phyloP scores from a whole-genome alignment of 2,329 filamentous ascomycete genomes.

The Venturia nashicola region DNA sequence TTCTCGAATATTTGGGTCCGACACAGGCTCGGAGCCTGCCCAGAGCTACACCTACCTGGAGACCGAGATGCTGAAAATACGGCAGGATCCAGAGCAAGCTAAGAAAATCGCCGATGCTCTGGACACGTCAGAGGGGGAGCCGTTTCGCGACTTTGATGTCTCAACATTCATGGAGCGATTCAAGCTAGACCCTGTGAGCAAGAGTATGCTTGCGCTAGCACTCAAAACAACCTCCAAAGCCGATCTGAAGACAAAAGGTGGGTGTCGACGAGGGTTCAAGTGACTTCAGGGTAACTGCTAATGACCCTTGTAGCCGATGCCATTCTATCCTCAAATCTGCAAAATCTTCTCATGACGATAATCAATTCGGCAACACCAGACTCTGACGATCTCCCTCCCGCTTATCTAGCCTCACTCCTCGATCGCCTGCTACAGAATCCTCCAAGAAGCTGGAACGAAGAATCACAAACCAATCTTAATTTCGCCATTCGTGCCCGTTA shows the following conservation, averaged over 20 bases:
- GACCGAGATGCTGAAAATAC: constrained; percentile 76
- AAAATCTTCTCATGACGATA: constrained; percentile 65
- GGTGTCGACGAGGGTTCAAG: constrained; percentile 14
- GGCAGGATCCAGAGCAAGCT: constrained; percentile 68
- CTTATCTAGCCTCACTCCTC: constrained; percentile 67
- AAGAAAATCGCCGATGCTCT: constrained; percentile 88
- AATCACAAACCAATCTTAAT: constrained; percentile 55
- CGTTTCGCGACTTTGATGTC: constrained; percentile 95
- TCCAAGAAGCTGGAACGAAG: constrained; percentile 71
- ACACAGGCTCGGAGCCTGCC: constrained; percentile 57
- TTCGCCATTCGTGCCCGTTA: constrained; percentile 57
- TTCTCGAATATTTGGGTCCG: constrained; percentile 71
- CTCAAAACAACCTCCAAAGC: constrained; percentile 72
- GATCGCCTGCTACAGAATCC: constrained; percentile 81
- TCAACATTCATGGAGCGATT: constrained; percentile 93
- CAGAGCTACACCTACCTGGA: constrained; percentile 76
- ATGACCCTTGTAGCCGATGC: constrained; percentile 55
- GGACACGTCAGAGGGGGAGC: constrained; percentile 78
- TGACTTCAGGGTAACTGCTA: background rate
- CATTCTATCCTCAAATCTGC: constrained; percentile 72
- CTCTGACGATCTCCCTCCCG: constrained; percentile 51
- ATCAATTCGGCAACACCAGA: constrained; percentile 41
- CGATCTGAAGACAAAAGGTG: constrained; percentile 85
- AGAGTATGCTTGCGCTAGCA: constrained; percentile 75
- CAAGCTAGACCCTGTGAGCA: constrained; percentile 77